Conservation (phyloP, 441 rosid genomes). For the Raphanus hybrid region DNA sequence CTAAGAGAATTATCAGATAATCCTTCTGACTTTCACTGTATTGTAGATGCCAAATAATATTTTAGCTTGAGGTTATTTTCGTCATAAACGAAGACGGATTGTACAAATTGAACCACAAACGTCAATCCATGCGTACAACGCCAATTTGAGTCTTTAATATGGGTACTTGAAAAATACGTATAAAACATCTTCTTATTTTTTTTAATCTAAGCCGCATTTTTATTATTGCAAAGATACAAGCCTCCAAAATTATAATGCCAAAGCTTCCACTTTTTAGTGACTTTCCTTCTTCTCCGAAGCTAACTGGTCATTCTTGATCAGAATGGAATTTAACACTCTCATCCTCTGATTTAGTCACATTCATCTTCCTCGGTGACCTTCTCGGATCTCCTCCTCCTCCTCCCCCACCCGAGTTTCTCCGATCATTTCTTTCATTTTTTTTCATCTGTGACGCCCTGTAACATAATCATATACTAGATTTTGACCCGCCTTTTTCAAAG, state of each 20-base stretch:
- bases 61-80: too few species aligned
- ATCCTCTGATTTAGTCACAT: constrained; percentile 29
- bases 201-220: constrained; percentile 18
- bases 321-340: constrained; percentile 37
- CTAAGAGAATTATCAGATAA: too few species aligned
- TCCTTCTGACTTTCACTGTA: too few species aligned
- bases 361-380: constrained; percentile 28
- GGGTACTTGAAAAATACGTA: neutral
- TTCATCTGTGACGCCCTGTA: neutral
- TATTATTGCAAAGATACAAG: constrained; percentile 13
- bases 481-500: too few species aligned
- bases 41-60: too few species aligned
- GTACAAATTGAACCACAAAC: too few species aligned
- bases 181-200: neutral
- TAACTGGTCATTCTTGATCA: constrained; percentile 42
- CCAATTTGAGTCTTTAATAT: too few species aligned
- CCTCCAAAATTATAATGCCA: constrained; percentile 34
- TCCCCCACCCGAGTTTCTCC: constrained; percentile 41
- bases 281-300: constrained; percentile 35
- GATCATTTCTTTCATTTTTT: constrained; percentile 51
- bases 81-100: too few species aligned
- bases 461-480: neutral
- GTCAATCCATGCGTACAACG: too few species aligned
- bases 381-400: constrained; percentile 16
- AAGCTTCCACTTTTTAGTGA: constrained; percentile 20